Percentiles rank a stretch among this genome's conserved stretches.
Conservation (phyloP, 163 green algal species). For the Scenedesmus sp. region DNA sequence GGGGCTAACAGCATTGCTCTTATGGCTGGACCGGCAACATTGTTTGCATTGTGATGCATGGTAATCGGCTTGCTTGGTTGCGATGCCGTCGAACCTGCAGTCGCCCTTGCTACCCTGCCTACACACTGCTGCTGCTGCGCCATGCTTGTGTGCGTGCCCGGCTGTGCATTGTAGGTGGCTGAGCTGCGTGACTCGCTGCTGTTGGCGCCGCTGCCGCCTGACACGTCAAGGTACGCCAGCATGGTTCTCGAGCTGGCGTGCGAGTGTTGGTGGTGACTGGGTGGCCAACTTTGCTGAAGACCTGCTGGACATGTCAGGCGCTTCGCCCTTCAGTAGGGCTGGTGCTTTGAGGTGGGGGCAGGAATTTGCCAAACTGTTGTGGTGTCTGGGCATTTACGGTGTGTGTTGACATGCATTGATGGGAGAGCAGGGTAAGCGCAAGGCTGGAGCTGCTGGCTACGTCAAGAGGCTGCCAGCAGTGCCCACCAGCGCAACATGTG, state of each 20-base stretch:
- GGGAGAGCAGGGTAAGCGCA: neutral
- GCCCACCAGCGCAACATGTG: conserved; percentile 78
- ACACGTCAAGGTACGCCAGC: neutral
- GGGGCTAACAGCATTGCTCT: too few species aligned
- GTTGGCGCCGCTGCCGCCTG: conserved; percentile 37
- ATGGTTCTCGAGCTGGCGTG: conserved; percentile 44
- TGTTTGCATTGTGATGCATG: too few species aligned
- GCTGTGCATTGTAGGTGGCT: neutral
- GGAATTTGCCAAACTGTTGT: too few species aligned
- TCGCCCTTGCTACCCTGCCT: too few species aligned
- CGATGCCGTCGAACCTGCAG: too few species aligned
- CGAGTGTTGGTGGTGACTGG: conserved; percentile 52
- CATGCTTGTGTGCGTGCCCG: neutral
- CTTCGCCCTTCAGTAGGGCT: conserved; percentile 38
- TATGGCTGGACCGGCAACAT: too few species aligned
- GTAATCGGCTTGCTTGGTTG: too few species aligned
- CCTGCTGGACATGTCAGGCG: conserved; percentile 48
- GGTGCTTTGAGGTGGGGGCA: conserved; percentile 46
- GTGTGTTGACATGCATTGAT: too few species aligned
- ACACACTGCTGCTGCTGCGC: neutral
- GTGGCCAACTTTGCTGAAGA: conserved; percentile 41
- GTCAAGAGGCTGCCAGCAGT: too few species aligned
- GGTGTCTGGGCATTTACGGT: neutral
- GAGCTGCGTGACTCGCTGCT: conserved; percentile 41
- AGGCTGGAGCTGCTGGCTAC: too few species aligned